These are phyloP conservation scores for Auricularia cornea DNA, from an alignment of 768 basidiomycete species.

Conservation along the genomic window DNA sequence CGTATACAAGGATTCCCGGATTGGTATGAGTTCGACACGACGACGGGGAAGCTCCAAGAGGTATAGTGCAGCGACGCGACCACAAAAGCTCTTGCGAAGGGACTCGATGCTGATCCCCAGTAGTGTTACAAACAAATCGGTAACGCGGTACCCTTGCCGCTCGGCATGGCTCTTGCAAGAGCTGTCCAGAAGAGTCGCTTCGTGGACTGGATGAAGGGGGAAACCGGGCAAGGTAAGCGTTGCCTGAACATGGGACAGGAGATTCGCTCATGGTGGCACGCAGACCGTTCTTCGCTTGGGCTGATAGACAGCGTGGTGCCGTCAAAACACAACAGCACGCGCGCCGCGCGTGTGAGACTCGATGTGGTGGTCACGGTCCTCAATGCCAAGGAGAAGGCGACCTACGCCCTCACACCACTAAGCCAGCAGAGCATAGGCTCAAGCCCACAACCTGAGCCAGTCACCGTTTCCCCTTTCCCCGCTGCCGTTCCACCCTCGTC, in stretches of 20 bases:
- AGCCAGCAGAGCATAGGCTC: too few relatives aligned
- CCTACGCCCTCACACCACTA: too few relatives aligned
- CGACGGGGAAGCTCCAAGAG: conserved; percentile 25
- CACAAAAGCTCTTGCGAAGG: too few relatives aligned
- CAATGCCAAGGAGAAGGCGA: too few relatives aligned
- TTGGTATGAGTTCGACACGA: conserved; percentile 50
- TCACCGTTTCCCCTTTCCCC: too few relatives aligned
- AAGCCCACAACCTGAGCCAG: too few relatives aligned
- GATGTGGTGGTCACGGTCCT: too few relatives aligned
- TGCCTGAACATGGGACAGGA: too few relatives aligned
- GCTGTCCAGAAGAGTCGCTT: conserved; percentile 37
- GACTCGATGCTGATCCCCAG: conserved; percentile 1
- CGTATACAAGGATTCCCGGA: conserved; percentile 78
- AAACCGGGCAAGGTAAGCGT: background rate
- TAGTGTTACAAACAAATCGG: conserved; percentile 75
- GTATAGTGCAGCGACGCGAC: conserved; percentile 9
- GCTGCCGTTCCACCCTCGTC: too few relatives aligned
- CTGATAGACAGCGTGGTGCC: too few relatives aligned
- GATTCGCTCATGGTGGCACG: background rate
- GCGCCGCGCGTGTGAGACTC: too few relatives aligned
- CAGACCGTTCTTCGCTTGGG: background rate
- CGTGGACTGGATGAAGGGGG: conserved; percentile 28
- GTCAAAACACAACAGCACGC: too few relatives aligned
- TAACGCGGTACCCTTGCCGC: conserved; percentile 68
- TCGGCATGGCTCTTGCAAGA: conserved; percentile 54